Conservation (phyloP, 495 filamentous ascomycete species). For the Baudoinia panamericana region DNA sequence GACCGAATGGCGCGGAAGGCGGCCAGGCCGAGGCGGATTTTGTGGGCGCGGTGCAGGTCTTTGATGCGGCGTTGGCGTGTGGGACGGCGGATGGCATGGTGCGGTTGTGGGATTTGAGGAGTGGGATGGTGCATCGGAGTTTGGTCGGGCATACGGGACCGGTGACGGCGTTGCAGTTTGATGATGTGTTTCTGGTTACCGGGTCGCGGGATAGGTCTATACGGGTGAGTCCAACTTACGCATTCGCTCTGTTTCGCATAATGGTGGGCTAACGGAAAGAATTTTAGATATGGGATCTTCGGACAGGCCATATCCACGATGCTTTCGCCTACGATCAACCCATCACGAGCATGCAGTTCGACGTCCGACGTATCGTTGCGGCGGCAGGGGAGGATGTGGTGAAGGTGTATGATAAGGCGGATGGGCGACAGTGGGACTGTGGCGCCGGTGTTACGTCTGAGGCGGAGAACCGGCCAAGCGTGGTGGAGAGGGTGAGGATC, state of each 20-base stretch:
- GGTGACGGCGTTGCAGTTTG: slow-evolving; percentile 90
- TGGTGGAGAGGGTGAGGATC: slow-evolving; percentile 79
- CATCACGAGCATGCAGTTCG: slow-evolving; percentile 97
- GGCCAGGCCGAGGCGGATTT: slow-evolving; percentile 64
- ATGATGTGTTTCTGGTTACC: slow-evolving; percentile 88
- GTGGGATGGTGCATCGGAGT: slow-evolving; percentile 90
- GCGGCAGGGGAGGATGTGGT: slow-evolving; percentile 84
- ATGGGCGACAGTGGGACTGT: slow-evolving; percentile 94
- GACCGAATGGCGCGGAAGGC: slow-evolving; percentile 2
- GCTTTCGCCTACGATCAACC: slow-evolving; percentile 91
- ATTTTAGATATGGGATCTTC: slow-evolving; percentile 93
- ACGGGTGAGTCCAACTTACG: slow-evolving; percentile 49
- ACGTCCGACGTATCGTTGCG: slow-evolving; percentile 75
- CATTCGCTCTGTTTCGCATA: neutral
- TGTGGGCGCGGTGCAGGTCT: slow-evolving; percentile 89
- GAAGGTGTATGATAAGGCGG: slow-evolving; percentile 96
- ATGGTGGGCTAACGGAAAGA: neutral
- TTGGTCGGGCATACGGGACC: slow-evolving; percentile 93
- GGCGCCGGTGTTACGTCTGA: slow-evolving; percentile 59
- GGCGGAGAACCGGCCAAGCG: slow-evolving; percentile 41
- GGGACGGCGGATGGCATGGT: slow-evolving; percentile 98
- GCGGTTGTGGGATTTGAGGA: slow-evolving; percentile 88
- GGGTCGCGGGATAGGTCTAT: slow-evolving; percentile 90
- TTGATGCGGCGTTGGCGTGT: slow-evolving; percentile 93
- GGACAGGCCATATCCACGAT: slow-evolving; percentile 89